Base-by-base conservation (phyloP, 805 yeast genomes). In the Kazachstania psychrophila region DNA sequence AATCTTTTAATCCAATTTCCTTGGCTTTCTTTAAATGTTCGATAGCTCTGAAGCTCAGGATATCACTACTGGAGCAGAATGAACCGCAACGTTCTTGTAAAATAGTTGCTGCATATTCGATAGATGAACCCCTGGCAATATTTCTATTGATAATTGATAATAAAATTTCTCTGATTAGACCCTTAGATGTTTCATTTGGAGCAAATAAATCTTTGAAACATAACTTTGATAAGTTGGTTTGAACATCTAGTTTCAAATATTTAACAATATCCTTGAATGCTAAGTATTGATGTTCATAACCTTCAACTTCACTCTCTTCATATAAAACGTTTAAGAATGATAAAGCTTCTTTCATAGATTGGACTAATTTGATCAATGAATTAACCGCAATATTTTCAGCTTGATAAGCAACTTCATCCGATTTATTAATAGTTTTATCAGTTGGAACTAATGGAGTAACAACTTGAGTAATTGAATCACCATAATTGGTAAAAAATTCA, bases 41-140 rank as follows among this genome's bases (percentile, higher is more conserved):
- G 48, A 87, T 77, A 0, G 96, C 97, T 59, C 89, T 82, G 68
- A 88, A 92, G 11, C 92, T 84, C 41, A 87, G 70, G 19, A 92
- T 96, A 60, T 92, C 98, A 46, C 82, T 85, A 12, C 94, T 76
- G 0, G 96, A 85, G 53, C 97, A 92, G 60, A 87, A 92, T 0
- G 95, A 77, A 1, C 95, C 94, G 66, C 98, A 92, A 41, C 89
- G 78, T 37, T 85, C 94, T 60, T 92, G 95, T 35, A 92, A 65
- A 1, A 88, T 77, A 24, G 79, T 77, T 1, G 96, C 94, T 35
- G 89, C 84, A 39, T 80, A 68, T 54, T 89, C 97, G 31, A 92
- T 89, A 0, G 95, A 82, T 4, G 85, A 89, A n/a, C 98, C 97
- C 45, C 83, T 76, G 26, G 84, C 70, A 39, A 92, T 87, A 46